Conservation (phyloP, 345 rosid genomes). For the Anacardium occidentale region DNA sequence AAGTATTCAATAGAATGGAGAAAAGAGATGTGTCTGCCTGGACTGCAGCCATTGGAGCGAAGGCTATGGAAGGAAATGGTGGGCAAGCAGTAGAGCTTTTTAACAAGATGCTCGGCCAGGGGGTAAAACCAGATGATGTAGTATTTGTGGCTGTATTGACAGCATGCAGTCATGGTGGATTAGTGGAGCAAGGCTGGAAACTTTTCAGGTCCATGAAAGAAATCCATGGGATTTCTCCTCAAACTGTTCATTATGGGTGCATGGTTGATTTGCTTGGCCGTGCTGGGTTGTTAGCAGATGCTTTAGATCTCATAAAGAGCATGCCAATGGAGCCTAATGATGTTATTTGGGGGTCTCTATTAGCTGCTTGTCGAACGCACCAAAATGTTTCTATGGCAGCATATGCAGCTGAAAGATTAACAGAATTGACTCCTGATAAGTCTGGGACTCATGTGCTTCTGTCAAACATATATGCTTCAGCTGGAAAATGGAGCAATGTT, state of each 20-base stretch:
- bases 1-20: conserved; percentile 42
- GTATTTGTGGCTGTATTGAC: conserved; percentile 52
- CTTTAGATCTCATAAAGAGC: conserved; percentile 42
- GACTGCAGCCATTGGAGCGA: conserved; percentile 67
- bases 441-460: conserved; percentile 52
- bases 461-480: conserved; percentile 58
- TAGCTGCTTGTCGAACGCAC: conserved; percentile 59
- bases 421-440: conserved; percentile 35
- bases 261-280: conserved; percentile 74
- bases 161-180: conserved; percentile 61
- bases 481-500: conserved; percentile 57
- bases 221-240: conserved; percentile 40
- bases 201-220: conserved; percentile 59
- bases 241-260: conserved; percentile 66
- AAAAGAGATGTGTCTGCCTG: conserved; percentile 65
- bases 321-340: conserved; percentile 66
- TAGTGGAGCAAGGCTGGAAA: conserved; percentile 54
- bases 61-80: conserved; percentile 59
- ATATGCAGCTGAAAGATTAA: conserved; percentile 50
- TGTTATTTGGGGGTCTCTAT: conserved; percentile 63
- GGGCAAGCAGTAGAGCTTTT: conserved; percentile 47
- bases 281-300: conserved; percentile 57
- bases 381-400: conserved; percentile 48
- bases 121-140: conserved; percentile 52
- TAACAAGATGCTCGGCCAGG: conserved; percentile 47